phyloP scores from a whole-genome alignment of 176 grass and related monocot genomes.

The Echinochloa phyllopogon region DNA sequence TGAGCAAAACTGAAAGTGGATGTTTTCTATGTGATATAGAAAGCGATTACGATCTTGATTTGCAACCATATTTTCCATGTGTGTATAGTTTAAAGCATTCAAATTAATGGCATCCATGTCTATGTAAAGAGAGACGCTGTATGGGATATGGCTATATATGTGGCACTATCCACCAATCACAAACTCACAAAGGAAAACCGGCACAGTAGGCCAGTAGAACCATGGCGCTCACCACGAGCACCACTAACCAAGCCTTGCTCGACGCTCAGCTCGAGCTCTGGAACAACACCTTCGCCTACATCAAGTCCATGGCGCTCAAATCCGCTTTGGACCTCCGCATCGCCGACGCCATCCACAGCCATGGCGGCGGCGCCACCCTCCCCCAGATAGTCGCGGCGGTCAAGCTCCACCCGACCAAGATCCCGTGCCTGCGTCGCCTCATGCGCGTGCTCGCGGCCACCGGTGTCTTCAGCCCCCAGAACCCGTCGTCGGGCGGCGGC shows the following conservation, averaged over 20 bases:
- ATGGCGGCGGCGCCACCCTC: constrained; percentile 16
- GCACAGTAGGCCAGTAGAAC: neutral
- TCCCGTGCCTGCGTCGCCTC: neutral
- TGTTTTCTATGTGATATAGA: no score
- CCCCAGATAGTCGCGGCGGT: neutral
- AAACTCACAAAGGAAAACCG: neutral
- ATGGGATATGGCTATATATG: no score
- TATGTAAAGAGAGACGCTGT: no score
- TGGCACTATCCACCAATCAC: no score
- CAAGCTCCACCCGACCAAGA: constrained; percentile 27
- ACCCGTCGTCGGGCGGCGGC: no score
- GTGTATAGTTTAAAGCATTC: no score
- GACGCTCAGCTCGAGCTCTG: constrained; percentile 37
- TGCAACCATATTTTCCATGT: no score
- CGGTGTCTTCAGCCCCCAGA: neutral
- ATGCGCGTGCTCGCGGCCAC: constrained; percentile 28
- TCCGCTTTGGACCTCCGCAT: constrained; percentile 32
- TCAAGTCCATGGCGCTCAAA: constrained; percentile 47
- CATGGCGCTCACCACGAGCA: constrained; percentile 15
- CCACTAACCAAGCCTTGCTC: constrained; percentile 14
- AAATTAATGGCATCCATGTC: no score
- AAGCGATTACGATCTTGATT: no score
- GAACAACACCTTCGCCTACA: neutral
- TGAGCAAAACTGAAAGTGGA: no score
- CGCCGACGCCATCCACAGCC: constrained; percentile 20